phyloP scores from a whole-genome alignment of 2,329 filamentous ascomycete genomes.

The Sclerotinia minor region DNA sequence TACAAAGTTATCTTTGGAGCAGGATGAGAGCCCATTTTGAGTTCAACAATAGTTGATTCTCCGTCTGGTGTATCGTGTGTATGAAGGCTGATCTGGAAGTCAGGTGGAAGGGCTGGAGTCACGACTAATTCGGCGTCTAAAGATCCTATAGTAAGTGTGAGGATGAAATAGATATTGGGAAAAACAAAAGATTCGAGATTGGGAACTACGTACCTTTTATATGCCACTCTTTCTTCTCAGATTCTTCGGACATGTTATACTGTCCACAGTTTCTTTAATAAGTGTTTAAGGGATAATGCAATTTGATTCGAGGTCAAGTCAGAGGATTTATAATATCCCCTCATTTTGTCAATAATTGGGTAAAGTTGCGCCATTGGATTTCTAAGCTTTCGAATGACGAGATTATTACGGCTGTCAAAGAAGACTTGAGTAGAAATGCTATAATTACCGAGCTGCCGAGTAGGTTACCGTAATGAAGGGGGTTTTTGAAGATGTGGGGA shows the following conservation, averaged over 20 bases:
- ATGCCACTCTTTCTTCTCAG: constrained; percentile 23
- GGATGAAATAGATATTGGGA: not conserved
- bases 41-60: constrained; percentile 23
- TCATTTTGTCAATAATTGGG: constrained; percentile 21
- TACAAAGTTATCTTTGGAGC: constrained; percentile 30
- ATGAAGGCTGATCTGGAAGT: constrained; percentile 22
- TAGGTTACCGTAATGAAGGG: constrained; percentile 5
- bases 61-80: constrained; percentile 23
- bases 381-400: constrained; percentile 20
- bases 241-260: constrained; percentile 23
- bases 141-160: constrained; percentile 22
- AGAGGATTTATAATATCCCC: constrained; percentile 7
- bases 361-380: constrained; percentile 23
- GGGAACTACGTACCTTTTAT: constrained; percentile 23
- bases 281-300: constrained; percentile 1
- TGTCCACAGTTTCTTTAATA: constrained; percentile 12
- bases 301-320: constrained; percentile 21
- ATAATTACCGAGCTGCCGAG: constrained; percentile 2
- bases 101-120: constrained; percentile 23
- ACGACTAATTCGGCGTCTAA: constrained; percentile 25
- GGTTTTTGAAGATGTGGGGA: not conserved
- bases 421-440: not conserved
- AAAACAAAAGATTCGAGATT: not conserved
- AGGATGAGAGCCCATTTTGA: constrained; percentile 26
- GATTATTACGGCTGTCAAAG: not conserved